Conservation (phyloP, 768 basidiomycete genomes). For the Lactarius deliciosus region DNA sequence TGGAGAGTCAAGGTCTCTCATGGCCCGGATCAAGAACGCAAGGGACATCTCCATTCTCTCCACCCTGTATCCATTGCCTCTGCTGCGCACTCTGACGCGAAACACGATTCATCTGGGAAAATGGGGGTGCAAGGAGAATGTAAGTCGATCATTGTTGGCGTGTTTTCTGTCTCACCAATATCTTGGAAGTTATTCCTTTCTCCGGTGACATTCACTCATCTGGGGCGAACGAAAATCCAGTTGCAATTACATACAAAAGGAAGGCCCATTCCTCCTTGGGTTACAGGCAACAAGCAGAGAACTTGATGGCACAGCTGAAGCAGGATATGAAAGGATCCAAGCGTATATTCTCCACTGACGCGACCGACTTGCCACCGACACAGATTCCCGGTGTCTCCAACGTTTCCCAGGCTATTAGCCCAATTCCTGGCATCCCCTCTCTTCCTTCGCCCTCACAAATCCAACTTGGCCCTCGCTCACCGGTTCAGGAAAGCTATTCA, state of each 20-base stretch:
- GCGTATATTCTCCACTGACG: slow-evolving; percentile 68
- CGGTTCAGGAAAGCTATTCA: not conserved
- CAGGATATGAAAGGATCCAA: slow-evolving; percentile 73
- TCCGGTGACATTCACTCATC: not conserved
- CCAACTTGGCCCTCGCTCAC: not conserved
- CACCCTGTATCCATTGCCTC: slow-evolving; percentile 48
- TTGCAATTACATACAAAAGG: slow-evolving; percentile 32
- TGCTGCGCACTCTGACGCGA: slow-evolving; percentile 17
- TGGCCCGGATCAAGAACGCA: slow-evolving; percentile 78
- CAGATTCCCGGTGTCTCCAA: slow-evolving; percentile 7
- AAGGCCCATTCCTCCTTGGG: slow-evolving; percentile 58
- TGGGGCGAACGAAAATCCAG: not conserved
- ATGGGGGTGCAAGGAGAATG: not conserved
- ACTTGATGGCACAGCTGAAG: slow-evolving; percentile 84
- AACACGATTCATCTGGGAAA: not conserved
- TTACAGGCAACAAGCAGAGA: slow-evolving; percentile 75
- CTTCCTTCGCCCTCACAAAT: not conserved
- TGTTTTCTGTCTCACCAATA: slow-evolving; percentile 1
- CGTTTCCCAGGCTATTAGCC: not conserved
- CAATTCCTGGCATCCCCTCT: not conserved
- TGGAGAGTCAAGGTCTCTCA: slow-evolving; percentile 71
- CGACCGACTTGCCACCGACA: slow-evolving; percentile 48
- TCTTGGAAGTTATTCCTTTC: not conserved
- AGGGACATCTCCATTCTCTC: slow-evolving; percentile 78
- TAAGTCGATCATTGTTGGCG: not conserved